Evolutionary conservation across 495 filamentous ascomycete genomes (phyloP), one percentile per base, ranked within the genome.

Genomic region (Hyaloscypha variabilis): DNA sequence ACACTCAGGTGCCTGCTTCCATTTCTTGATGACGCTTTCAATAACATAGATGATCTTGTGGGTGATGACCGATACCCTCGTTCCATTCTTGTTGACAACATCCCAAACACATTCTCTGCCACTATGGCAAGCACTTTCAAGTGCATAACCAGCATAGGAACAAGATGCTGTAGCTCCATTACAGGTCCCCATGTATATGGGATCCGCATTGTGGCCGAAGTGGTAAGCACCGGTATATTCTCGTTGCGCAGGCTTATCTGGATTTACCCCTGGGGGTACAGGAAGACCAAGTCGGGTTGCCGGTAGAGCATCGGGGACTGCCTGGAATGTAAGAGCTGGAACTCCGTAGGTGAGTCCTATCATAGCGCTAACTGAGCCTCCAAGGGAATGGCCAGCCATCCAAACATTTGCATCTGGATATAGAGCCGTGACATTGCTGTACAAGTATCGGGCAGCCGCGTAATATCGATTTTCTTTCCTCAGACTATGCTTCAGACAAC

Each of bases 191-290:
- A 97, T 93, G 73, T 88, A 99, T 6, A 99, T 85, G 0, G 95
- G 95, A 77, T 99, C 95, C 8, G 96, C 95, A 6, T 92, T 98
- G 73, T 98, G 92, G 8, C 95, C 95, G 72, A 97, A 92, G 77
- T 99, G 96, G 70, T 87, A 96, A n/a, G 89, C 81, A 2, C 92
- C 94, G 2, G 91, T 96, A 69, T 83, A 84, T 58, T 82, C 77
- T 14, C 92, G 82, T 3, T 81, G 81, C 66, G 95, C 90, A 10
- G 91, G 91, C 28, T 86, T 77, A 31, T 84, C 80, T 42, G 91
- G 81, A 96, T 77, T 94, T 61, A 88, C 77, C 24, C 88, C 91
- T 3, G 96, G 95, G 8, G 96, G 96, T 2, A 87, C 84, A 0
- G 94, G 94, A 36, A 99, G 86, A 42, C 93, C 96, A 4, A 99